phyloP scores from a whole-genome alignment of 148 eudicot species.

The Silene latifolia region DNA sequence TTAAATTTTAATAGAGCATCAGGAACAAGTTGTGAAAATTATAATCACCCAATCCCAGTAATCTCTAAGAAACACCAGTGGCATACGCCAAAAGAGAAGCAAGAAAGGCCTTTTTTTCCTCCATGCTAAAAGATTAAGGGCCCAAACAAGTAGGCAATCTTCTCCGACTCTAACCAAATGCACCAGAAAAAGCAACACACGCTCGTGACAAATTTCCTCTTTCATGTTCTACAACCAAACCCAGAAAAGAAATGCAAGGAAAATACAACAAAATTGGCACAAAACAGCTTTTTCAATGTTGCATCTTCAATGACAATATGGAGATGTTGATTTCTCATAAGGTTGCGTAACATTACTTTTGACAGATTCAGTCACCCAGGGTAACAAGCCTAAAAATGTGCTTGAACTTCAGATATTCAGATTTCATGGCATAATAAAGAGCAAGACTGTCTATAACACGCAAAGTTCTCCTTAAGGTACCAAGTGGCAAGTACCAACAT shows the following conservation, averaged over 20 bases:
- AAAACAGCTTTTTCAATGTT: background rate
- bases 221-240: slow-evolving; percentile 1
- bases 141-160: background rate
- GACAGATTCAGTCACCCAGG: background rate
- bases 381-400: background rate
- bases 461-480: background rate
- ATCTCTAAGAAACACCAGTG: background rate
- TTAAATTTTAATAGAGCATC: background rate
- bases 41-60: background rate
- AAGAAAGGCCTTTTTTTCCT: background rate
- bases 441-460: background rate
- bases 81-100: background rate
- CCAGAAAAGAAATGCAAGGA: background rate
- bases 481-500: background rate
- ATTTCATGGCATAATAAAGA: background rate
- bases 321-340: background rate
- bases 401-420: background rate
- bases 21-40: background rate
- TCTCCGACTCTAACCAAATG: slow-evolving; percentile 1
- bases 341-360: background rate
- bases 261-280: background rate
- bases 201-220: background rate
- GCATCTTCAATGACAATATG: background rate
- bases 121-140: background rate
- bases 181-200: background rate